Conservation (phyloP, 192 early-diverging fungal species). For the Entomortierella chlamydospora region DNA sequence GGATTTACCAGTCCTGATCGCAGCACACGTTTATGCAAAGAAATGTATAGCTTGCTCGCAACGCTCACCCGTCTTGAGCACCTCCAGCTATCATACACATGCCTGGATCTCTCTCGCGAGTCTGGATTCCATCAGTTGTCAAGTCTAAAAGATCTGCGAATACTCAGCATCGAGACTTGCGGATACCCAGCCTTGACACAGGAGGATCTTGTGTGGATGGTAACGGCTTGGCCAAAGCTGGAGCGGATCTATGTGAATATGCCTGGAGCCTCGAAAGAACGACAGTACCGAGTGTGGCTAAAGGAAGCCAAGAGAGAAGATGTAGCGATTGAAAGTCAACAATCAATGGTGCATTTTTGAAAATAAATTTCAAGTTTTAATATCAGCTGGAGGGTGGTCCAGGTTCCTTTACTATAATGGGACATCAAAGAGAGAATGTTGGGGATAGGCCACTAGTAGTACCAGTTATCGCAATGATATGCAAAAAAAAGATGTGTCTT, state of each 20-base stretch:
- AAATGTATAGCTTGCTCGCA: constrained; percentile 24
- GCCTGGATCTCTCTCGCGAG: constrained; percentile 1
- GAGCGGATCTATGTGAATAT: constrained; percentile 22
- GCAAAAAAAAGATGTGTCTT: too few species aligned
- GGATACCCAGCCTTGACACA: constrained; percentile 6
- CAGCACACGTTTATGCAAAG: not conserved
- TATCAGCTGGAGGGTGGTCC: too few species aligned
- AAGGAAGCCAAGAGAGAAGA: constrained; percentile 13
- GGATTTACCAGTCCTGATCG: constrained; percentile 29
- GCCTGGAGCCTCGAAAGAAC: constrained; percentile 11
- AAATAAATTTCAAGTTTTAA: not conserved
- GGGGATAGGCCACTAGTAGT: too few species aligned
- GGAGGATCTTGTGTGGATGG: constrained; percentile 26
- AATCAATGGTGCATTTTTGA: not conserved
- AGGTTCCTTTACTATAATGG: too few species aligned
- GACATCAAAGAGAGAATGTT: too few species aligned
- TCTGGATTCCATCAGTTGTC: constrained; percentile 8
- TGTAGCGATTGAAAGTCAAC: constrained; percentile 8
- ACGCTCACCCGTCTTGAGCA: constrained; percentile 16
- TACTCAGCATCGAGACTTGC: constrained; percentile 34
- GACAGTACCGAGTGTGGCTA: constrained; percentile 18
- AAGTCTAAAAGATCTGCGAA: constrained; percentile 6
- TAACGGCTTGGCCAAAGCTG: constrained; percentile 17
- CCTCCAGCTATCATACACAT: constrained; percentile 34
- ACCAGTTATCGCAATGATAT: too few species aligned